Conservation (phyloP, 208 protist genomes). For the Naegleria fowleri region DNA sequence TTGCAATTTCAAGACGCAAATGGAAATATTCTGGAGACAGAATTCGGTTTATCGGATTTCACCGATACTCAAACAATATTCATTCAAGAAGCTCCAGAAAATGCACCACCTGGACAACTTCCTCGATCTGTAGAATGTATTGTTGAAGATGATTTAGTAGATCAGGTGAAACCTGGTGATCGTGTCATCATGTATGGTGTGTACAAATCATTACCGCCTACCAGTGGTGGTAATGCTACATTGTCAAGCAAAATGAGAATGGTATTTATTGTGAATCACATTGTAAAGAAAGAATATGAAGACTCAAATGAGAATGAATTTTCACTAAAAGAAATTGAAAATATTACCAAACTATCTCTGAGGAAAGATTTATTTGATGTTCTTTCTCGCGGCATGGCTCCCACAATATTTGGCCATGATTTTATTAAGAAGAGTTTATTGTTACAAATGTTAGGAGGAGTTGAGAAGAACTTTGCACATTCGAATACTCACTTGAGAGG, state of each 20-base stretch:
- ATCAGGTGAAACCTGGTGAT: slow-evolving; percentile 92
- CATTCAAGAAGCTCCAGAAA: slow-evolving; percentile 96
- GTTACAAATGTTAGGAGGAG: slow-evolving; percentile 91
- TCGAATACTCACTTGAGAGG: slow-evolving; percentile 88
- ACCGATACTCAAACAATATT: slow-evolving; percentile 87
- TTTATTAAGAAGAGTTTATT: slow-evolving; percentile 92
- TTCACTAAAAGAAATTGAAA: slow-evolving; percentile 58
- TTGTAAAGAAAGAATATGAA: background rate
- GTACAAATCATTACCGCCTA: slow-evolving; percentile 64
- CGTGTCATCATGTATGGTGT: slow-evolving; percentile 86
- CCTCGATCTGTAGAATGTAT: slow-evolving; percentile 93
- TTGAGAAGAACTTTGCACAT: slow-evolving; percentile 78
- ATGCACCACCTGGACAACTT: slow-evolving; percentile 93
- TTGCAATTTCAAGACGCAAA: slow-evolving; percentile 85
- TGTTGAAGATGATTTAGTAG: slow-evolving; percentile 94
- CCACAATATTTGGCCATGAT: slow-evolving; percentile 96
- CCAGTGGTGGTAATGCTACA: background rate
- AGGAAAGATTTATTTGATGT: slow-evolving; percentile 63
- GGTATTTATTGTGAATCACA: slow-evolving; percentile 30
- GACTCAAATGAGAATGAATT: slow-evolving; percentile 24
- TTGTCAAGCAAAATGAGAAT: slow-evolving; percentile 39
- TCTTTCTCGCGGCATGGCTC: slow-evolving; percentile 84
- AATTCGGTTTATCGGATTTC: slow-evolving; percentile 94
- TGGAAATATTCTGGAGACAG: slow-evolving; percentile 89
- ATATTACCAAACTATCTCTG: slow-evolving; percentile 66